phyloP scores from a whole-genome alignment of 148 eudicot genomes.

The Rhododendron williamsianum region DNA sequence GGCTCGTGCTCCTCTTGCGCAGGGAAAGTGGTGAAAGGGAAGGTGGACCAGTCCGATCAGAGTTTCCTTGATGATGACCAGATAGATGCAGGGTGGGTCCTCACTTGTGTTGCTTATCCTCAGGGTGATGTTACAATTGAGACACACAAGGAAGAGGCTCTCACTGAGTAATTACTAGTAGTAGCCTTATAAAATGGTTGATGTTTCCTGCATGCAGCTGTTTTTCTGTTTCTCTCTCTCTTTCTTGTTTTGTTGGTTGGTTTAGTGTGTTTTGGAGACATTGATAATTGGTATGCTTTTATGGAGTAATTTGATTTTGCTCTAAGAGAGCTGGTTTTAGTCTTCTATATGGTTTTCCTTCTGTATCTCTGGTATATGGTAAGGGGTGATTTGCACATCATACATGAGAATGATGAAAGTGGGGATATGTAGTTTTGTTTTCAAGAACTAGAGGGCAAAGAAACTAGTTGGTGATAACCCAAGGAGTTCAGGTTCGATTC shows the following conservation, averaged over 20 bases:
- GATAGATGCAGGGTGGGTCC: conserved; percentile 53
- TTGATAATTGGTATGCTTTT: conserved; percentile 1
- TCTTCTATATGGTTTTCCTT: not conserved
- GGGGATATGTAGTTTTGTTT: not conserved
- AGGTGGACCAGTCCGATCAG: conserved; percentile 60
- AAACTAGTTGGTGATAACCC: not conserved
- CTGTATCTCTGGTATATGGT: not conserved
- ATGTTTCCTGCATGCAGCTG: not conserved
- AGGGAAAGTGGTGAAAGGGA: conserved; percentile 49
- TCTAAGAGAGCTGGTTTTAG: not conserved
- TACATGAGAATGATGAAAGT: not conserved
- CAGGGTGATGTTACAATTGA: conserved; percentile 47
- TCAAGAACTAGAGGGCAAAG: not conserved
- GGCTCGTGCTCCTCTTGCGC: conserved; percentile 84
- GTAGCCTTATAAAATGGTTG: not conserved
- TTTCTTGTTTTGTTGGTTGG: not conserved
- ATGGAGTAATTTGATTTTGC: not conserved
- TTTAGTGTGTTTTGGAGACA: not conserved
- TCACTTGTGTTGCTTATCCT: conserved; percentile 76
- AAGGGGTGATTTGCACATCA: not conserved
- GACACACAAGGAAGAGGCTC: conserved; percentile 82
- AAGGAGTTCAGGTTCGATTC: no score
- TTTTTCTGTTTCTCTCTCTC: not conserved
- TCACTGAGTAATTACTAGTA: conserved; percentile 22
- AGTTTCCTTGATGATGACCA: conserved; percentile 79